These are phyloP conservation scores for Aspergillus avenaceus DNA, from an alignment of 495 filamentous ascomycete species.

Conservation along the genomic window DNA sequence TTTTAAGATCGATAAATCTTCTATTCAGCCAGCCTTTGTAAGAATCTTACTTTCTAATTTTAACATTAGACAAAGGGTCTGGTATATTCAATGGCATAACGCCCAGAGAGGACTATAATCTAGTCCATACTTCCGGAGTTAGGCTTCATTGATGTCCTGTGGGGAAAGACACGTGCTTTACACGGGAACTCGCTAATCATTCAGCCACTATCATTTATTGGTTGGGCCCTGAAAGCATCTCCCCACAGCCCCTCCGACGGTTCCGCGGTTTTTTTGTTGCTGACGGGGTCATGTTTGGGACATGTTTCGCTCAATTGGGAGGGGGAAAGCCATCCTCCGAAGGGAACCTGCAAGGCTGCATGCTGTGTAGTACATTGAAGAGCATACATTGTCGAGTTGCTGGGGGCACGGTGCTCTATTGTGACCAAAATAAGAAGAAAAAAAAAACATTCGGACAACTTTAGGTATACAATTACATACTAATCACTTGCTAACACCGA, in stretches of 20 bases:
- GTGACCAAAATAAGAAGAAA: background rate
- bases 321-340: too few relatives aligned
- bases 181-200: background rate
- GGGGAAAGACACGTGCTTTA: background rate
- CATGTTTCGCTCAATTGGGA: background rate
- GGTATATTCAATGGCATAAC: background rate
- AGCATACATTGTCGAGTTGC: background rate
- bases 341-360: too few relatives aligned
- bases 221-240: background rate
- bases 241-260: conserved; percentile 2
- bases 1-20: too few relatives aligned
- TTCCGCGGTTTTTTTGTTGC: conserved; percentile 2
- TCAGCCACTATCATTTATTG: background rate
- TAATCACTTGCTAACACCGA: too few relatives aligned
- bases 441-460: background rate
- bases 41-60: background rate
- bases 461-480: too few relatives aligned
- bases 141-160: background rate
- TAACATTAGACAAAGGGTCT: background rate
- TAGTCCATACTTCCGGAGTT: background rate
- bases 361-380: background rate
- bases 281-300: background rate
- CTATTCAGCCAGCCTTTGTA: background rate
- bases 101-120: background rate
- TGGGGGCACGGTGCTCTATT: background rate